Evolutionary conservation across 192 early-diverging fungal genomes (phyloP).

Genomic region (Rhizophlyctis rosea): DNA sequence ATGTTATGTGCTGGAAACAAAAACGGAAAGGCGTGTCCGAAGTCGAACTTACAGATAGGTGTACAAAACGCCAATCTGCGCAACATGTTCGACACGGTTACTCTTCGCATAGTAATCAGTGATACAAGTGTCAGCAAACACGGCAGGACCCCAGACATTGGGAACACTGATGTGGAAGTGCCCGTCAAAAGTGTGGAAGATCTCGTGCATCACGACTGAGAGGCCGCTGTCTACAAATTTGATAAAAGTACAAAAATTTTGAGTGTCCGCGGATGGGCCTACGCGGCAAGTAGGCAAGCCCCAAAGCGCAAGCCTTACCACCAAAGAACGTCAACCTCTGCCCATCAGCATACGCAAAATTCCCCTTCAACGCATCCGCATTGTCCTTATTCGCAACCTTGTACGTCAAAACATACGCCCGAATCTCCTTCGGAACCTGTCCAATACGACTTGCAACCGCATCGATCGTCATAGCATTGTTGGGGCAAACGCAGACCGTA

Average conservation of each 20-base stretch:
- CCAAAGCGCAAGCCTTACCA: slow-evolving; percentile 1
- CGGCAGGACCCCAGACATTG: neutral
- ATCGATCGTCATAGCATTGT: neutral
- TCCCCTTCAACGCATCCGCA: slow-evolving; percentile 1
- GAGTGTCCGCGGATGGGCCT: too few relatives aligned
- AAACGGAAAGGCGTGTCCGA: too few relatives aligned
- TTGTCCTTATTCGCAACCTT: neutral
- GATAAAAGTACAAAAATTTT: too few relatives aligned
- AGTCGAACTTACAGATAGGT: neutral
- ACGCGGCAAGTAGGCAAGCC: too few relatives aligned
- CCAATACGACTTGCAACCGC: neutral
- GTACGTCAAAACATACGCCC: neutral
- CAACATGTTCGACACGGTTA: neutral
- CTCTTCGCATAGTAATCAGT: neutral
- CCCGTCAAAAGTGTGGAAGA: neutral
- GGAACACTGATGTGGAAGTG: neutral
- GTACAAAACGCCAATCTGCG: neutral
- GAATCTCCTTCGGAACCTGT: neutral
- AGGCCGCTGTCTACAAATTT: neutral
- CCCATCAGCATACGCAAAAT: neutral
- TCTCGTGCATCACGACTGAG: neutral
- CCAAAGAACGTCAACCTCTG: neutral
- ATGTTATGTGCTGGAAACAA: too few relatives aligned
- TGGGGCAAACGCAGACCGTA: neutral
- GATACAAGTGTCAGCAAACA: neutral